A percentile compares a stretch with the other conserved stretches of the same genome.
These are phyloP conservation scores for Trametes pubescens DNA, from an alignment of 1,284 basidiomycete species.

Conservation along the genomic window DNA sequence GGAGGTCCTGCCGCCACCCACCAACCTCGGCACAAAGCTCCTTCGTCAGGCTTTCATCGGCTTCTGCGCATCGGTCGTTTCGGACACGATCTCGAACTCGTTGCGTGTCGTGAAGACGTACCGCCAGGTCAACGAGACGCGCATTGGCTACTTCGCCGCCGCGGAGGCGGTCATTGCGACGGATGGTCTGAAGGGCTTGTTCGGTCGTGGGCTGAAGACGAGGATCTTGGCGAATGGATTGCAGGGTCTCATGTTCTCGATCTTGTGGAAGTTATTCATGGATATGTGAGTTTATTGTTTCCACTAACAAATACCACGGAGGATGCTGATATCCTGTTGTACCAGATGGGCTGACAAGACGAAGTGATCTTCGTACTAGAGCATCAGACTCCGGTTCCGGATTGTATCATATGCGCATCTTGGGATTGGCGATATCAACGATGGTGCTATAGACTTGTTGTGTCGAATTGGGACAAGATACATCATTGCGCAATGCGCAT, in stretches of 20 bases:
- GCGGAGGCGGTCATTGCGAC: slow-evolving; percentile 69
- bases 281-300: slow-evolving; percentile 68
- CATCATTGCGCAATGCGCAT: no score
- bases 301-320: neutral
- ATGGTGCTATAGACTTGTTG: no score
- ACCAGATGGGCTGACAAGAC: slow-evolving; percentile 52
- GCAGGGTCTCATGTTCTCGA: slow-evolving; percentile 85
- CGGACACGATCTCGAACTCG: slow-evolving; percentile 86
- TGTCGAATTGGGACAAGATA: no score
- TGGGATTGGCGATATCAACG: neutral
- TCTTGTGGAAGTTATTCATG: slow-evolving; percentile 87
- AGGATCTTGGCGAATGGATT: slow-evolving; percentile 86
- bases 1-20: slow-evolving; percentile 63
- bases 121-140: slow-evolving; percentile 83
- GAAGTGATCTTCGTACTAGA: slow-evolving; percentile 26
- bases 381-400: neutral
- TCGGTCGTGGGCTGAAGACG: slow-evolving; percentile 87
- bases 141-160: slow-evolving; percentile 77
- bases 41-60: slow-evolving; percentile 86
- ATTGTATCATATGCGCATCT: neutral
- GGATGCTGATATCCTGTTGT: neutral
- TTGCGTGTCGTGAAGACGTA: slow-evolving; percentile 94
- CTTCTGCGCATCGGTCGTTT: slow-evolving; percentile 82
- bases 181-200: slow-evolving; percentile 73
- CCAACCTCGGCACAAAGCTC: slow-evolving; percentile 65